Evolutionary conservation across 352 stramenopile species (phyloP).

Genomic region (Globisporangium nodosum): DNA sequence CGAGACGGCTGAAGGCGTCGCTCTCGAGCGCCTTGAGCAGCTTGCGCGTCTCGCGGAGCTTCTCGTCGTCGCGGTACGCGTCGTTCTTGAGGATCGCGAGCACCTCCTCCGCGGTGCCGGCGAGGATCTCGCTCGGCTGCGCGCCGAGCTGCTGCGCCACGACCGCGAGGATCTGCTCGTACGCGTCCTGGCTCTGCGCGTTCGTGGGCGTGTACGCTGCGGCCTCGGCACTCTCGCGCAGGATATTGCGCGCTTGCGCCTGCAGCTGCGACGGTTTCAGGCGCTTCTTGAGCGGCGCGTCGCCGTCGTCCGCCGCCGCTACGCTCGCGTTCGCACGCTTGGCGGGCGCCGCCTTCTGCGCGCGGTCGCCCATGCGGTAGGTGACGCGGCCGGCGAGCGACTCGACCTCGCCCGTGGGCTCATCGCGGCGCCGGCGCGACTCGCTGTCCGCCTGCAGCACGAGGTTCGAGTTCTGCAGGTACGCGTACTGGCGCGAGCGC

Average conservation of each 20-base stretch:
- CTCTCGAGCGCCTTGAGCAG: slow-evolving; percentile 78
- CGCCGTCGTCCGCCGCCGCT: not conserved
- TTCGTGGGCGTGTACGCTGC: slow-evolving; percentile 88
- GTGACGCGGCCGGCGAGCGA: slow-evolving; percentile 67
- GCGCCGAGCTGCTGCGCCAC: slow-evolving; percentile 77
- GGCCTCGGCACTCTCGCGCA: slow-evolving; percentile 65
- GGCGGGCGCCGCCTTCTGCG: slow-evolving; percentile 53
- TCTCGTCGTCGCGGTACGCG: slow-evolving; percentile 77
- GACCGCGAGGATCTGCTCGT: slow-evolving; percentile 85
- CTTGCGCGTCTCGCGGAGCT: slow-evolving; percentile 77
- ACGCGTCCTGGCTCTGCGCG: slow-evolving; percentile 79
- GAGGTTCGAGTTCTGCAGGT: slow-evolving; percentile 92
- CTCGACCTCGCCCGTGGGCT: slow-evolving; percentile 86
- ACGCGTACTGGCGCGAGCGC: slow-evolving; percentile 89
- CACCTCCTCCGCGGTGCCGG: slow-evolving; percentile 89
- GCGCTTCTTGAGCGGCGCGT: not conserved
- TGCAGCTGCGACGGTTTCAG: slow-evolving; percentile 6
- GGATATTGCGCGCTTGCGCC: slow-evolving; percentile 44
- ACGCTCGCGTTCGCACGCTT: slow-evolving; percentile 18
- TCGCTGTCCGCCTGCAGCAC: slow-evolving; percentile 91
- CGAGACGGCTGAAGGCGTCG: slow-evolving; percentile 76
- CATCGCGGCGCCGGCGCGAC: slow-evolving; percentile 66
- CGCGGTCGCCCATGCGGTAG: slow-evolving; percentile 84
- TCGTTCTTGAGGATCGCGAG: slow-evolving; percentile 92
- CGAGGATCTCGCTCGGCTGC: slow-evolving; percentile 89